Base-by-base conservation (phyloP, 2,329 filamentous ascomycete genomes). In the Basipetospora chlamydospora region DNA sequence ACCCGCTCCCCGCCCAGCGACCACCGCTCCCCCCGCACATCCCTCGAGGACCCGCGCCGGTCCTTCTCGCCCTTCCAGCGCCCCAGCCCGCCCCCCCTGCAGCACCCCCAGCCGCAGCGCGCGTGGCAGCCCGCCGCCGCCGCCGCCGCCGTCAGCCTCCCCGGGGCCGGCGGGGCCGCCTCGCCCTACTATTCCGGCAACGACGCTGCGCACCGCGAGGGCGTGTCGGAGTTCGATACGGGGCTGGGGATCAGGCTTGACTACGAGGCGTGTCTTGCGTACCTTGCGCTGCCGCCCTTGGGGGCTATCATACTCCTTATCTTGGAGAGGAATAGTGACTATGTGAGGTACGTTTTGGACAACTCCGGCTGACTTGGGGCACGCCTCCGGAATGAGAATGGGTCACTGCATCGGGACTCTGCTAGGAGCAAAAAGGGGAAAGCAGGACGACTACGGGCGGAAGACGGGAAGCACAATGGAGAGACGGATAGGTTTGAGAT, bases 251-350 rank as follows among this genome's bases (percentile, higher is more conserved):
- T 96, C 43, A 67, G 88, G 38, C 67, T 96, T 46, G 85, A 93
- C 52, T 80, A 88, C 51, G 88, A 96, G 64, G 88, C 90, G 5
- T 83, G 80, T 53, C 60, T 95, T 50, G 88, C 90, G 36, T 98
- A 98, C 56, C 54, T 95, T 42, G 64, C 80, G 34, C 60, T 93
- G 11, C 90, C 90, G 43, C 90, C 90, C 1, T 67, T 87, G 0
- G 90, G 88, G 3, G 83, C 81, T 3, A 83, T 95, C 18, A 56
- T 94, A 45, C 59, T 98, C 47, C 59, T 98, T 46, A 71, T 96
- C 30, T 55, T 88, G 43, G 90, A 98, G 67, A 76, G 87, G 52
- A 90, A 94, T 64, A 95, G 86, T 52, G 90, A 98, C 60, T 98
- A 94, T 57, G 90, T 98, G 39, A 73, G 90, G 82, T 88, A 59